phyloP scores from a whole-genome alignment of 805 yeast species.

The Yamadazyma nakazawae region DNA sequence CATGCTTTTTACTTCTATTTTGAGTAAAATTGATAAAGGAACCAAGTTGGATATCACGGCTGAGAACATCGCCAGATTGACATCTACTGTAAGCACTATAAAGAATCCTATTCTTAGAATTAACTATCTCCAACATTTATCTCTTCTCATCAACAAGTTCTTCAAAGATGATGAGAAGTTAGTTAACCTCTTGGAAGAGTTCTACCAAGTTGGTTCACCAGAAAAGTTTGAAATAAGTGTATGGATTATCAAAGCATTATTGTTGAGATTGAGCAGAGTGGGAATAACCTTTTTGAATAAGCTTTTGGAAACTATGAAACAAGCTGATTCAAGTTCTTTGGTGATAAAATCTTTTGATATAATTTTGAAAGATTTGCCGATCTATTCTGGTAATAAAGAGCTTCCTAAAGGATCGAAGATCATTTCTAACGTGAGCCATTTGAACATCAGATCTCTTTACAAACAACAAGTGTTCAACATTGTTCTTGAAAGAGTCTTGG shows the following conservation, averaged over 20 bases:
- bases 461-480: conserved; percentile 75
- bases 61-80: conserved; percentile 9
- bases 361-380: conserved; percentile 61
- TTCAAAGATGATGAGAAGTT: conserved; percentile 11
- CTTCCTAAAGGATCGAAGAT: conserved; percentile 25
- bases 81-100: conserved; percentile 10
- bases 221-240: conserved; percentile 50
- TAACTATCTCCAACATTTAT: conserved; percentile 54
- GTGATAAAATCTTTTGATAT: conserved; percentile 59
- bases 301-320: conserved; percentile 21
- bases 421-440: conserved; percentile 46
- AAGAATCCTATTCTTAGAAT: conserved; percentile 32
- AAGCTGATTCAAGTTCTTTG: conserved; percentile 11
- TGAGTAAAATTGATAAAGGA: conserved; percentile 52
- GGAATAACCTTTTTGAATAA: conserved; percentile 25
- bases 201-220: conserved; percentile 2
- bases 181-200: not conserved
- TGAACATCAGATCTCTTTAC: conserved; percentile 64
- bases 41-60: conserved; percentile 2
- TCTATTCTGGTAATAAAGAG: conserved; percentile 45
- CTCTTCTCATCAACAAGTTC: conserved; percentile 52
- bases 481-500: conserved; percentile 49
- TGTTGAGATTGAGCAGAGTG: conserved; percentile 50
- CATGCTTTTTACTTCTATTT: conserved; percentile 41
- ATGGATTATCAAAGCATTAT: conserved; percentile 73